Evolutionary conservation across 2,329 filamentous ascomycete genomes (phyloP).

Genomic region (Colletotrichum sp.): DNA sequence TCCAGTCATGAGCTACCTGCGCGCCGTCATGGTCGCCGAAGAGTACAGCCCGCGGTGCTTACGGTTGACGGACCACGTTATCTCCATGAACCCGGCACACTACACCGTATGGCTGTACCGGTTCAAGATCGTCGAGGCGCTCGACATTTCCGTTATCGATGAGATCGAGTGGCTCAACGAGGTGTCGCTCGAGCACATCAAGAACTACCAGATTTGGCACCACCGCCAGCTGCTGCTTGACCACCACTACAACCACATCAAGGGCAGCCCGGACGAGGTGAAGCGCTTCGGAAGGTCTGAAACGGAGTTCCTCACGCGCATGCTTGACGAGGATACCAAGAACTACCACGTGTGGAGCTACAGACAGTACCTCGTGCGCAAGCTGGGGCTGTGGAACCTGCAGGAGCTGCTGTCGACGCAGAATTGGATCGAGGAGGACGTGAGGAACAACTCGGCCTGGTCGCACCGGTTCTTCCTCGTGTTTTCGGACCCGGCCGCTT

Average conservation of each 20-base stretch:
- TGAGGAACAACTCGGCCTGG: constrained; percentile 97
- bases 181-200: constrained; percentile 82
- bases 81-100: constrained; percentile 92
- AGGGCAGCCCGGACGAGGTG: constrained; percentile 52
- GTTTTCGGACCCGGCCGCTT: constrained; percentile 66
- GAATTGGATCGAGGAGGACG: constrained; percentile 75
- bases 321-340: constrained; percentile 87
- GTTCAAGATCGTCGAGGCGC: constrained; percentile 74
- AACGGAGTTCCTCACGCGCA: constrained; percentile 74
- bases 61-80: constrained; percentile 85
- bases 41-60: constrained; percentile 83
- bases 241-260: constrained; percentile 63
- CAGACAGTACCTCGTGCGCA: constrained; percentile 72
- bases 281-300: constrained; percentile 68
- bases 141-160: constrained; percentile 67
- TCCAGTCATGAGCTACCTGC: constrained; percentile 85
- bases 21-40: constrained; percentile 88
- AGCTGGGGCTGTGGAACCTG: constrained; percentile 73
- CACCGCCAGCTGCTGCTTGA: constrained; percentile 71
- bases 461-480: constrained; percentile 96
- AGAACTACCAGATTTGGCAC: constrained; percentile 99
- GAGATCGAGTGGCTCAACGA: constrained; percentile 89
- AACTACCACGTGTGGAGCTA: constrained; percentile 99
- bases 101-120: constrained; percentile 99
- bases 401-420: constrained; percentile 76